Evolutionary conservation across 2,329 filamentous ascomycete species (phyloP).

Genomic region (Neoarthrinium moseri): DNA sequence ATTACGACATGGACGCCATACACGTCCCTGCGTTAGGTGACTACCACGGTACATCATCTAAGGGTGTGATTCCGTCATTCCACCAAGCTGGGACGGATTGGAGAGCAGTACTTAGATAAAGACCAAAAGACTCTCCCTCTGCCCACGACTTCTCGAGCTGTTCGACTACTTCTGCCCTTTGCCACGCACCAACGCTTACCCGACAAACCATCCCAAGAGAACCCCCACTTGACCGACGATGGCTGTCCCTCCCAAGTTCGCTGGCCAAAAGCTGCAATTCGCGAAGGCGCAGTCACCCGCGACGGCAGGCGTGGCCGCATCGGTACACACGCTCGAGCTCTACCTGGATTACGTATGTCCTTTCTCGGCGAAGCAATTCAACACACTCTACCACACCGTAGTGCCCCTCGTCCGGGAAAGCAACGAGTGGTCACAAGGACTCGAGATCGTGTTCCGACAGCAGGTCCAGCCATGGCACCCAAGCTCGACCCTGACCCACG

Average conservation of each 20-base stretch:
- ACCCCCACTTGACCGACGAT: constrained; percentile 39
- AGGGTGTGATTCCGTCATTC: neutral
- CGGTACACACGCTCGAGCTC: constrained; percentile 60
- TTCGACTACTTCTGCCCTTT: too few species aligned
- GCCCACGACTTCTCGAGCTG: too few species aligned
- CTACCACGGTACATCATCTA: neutral
- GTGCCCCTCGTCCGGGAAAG: constrained; percentile 62
- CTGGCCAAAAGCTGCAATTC: constrained; percentile 65
- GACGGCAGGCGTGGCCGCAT: constrained; percentile 36
- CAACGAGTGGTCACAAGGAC: constrained; percentile 51
- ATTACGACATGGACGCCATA: neutral
- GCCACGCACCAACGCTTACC: neutral
- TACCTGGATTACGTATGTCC: constrained; percentile 92
- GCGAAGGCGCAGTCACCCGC: constrained; percentile 30
- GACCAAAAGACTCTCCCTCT: too few species aligned
- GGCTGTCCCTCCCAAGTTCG: constrained; percentile 77
- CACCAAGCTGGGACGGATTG: too few species aligned
- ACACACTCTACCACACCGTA: constrained; percentile 68
- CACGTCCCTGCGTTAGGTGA: too few species aligned
- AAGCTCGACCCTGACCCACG: constrained; percentile 75
- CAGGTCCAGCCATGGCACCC: constrained; percentile 97
- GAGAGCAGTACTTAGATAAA: too few species aligned
- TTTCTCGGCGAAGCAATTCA: constrained; percentile 67
- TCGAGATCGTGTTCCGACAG: constrained; percentile 83
- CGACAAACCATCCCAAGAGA: neutral